Base-by-base conservation (phyloP, 768 basidiomycete species). In the Pulveroboletus ravenelii region DNA sequence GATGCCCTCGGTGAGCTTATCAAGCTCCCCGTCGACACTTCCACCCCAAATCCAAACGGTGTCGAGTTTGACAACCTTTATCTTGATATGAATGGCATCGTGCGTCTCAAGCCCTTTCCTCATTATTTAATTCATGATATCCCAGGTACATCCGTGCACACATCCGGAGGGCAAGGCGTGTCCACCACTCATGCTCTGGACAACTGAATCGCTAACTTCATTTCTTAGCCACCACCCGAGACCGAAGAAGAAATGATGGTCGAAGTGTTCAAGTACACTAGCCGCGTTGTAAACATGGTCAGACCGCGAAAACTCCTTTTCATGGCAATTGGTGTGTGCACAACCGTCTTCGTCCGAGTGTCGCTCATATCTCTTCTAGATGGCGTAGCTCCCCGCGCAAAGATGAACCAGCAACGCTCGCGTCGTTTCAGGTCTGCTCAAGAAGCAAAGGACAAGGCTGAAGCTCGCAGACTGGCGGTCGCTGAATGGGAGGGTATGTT, bases 221-320 rank as follows among this genome's bases (percentile, higher is more conserved):
- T 39, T 39, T 44, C 30, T 41, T 35, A 94, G 87, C 93, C 95
- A 32, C 84, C 96, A 6, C 96, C 96, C 0, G 92, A 96, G 69
- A 97, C 93, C 2, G 96, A 99, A 67, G 91, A 93, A 64, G 93
- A 96, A 45, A 99, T 99, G 96, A 99, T 99, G 96, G 64, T 91
- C 6, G 96, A 97, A 68, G 78, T 99, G 30, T 98, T 99, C 74
- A 82, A 79, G 46, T 99, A 99, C 72, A 99, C 96, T 0, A 93
- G 98, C 64, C 81, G 96, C 38, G 88, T 99, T 23, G 93, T 99
- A 23, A 92, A 93, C 67, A 98, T 98, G 95, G 70, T 96, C 48
- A 78, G 96, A 54, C 96, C 96, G 0, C 81, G 96, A 50, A 97
- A 91, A 68, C 74, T 99, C 14, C 77, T 99, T 42, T 93, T 97